phyloP scores from a whole-genome alignment of 2,329 filamentous ascomycete genomes.

The Fusarium agapanthi region DNA sequence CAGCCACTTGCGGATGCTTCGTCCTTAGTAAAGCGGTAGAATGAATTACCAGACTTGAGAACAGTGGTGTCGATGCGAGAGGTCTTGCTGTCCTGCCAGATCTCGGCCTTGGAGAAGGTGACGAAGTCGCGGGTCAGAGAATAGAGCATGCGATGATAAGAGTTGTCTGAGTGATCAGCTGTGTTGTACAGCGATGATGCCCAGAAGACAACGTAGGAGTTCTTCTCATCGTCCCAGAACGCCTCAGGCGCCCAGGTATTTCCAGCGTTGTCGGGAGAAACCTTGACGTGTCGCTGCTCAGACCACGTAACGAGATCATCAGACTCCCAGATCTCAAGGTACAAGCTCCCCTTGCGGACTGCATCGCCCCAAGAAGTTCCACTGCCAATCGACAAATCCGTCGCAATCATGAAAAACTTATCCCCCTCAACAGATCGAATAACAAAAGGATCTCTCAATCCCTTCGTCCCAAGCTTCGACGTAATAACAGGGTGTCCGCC shows the following conservation, averaged over 20 bases:
- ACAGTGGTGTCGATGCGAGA: slow-evolving; percentile 64
- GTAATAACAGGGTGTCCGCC: slow-evolving; percentile 55
- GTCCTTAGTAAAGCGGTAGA: slow-evolving; percentile 65
- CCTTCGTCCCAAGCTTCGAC: slow-evolving; percentile 57
- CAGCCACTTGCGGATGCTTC: slow-evolving; percentile 62
- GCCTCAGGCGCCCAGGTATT: slow-evolving; percentile 65
- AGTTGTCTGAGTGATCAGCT: slow-evolving; percentile 50
- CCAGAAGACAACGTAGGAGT: slow-evolving; percentile 58
- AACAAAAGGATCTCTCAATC: slow-evolving; percentile 62
- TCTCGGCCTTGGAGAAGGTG: slow-evolving; percentile 55
- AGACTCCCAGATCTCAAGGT: slow-evolving; percentile 63
- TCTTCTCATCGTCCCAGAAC: slow-evolving; percentile 55
- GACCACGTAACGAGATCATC: slow-evolving; percentile 61
- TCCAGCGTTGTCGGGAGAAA: slow-evolving; percentile 58
- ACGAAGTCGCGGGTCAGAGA: slow-evolving; percentile 60
- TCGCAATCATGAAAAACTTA: slow-evolving; percentile 62
- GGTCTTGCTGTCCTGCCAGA: slow-evolving; percentile 62
- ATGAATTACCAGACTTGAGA: slow-evolving; percentile 51
- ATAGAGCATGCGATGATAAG: slow-evolving; percentile 64
- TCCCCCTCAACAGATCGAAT: slow-evolving; percentile 60
- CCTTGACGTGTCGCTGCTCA: slow-evolving; percentile 57
- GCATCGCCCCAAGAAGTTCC: slow-evolving; percentile 62
- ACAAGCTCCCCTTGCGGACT: slow-evolving; percentile 57
- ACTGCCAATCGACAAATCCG: slow-evolving; percentile 62
- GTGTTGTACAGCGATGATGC: slow-evolving; percentile 55